A percentile compares a stretch with the other conserved stretches of the same genome.
phyloP scores from a whole-genome alignment of 2,329 filamentous ascomycete species.

The Fusarium hostae region DNA sequence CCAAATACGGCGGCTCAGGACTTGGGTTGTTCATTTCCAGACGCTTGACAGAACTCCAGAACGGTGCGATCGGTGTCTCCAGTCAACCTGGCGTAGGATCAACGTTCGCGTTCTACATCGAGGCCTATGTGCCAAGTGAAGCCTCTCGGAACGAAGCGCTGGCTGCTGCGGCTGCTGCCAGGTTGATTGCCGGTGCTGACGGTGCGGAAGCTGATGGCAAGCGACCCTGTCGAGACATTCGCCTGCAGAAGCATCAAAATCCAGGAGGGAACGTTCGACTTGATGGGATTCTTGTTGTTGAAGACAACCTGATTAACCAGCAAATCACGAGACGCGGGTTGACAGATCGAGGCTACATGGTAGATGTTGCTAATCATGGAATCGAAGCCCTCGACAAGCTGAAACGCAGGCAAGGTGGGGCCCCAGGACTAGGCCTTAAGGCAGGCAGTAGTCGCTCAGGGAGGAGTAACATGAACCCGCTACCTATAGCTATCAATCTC shows the following conservation, averaged over 20 bases:
- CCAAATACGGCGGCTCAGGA: conserved; percentile 82
- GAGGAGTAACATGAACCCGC: conserved; percentile 22
- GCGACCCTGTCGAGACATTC: conserved; percentile 36
- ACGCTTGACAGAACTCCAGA: conserved; percentile 82
- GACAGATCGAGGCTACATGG: conserved; percentile 59
- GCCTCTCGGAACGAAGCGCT: conserved; percentile 55
- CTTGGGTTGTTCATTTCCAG: conserved; percentile 83
- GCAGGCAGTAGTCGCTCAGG: conserved; percentile 10
- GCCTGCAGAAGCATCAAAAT: conserved; percentile 41
- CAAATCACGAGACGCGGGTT: conserved; percentile 65
- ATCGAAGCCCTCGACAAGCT: conserved; percentile 65
- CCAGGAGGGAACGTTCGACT: conserved; percentile 47
- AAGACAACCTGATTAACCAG: conserved; percentile 71
- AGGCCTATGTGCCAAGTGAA: conserved; percentile 60
- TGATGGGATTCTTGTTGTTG: conserved; percentile 64
- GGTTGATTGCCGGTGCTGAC: conserved; percentile 44
- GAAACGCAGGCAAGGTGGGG: conserved; percentile 33
- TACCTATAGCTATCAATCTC: conserved; percentile 61
- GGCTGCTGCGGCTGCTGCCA: conserved; percentile 50
- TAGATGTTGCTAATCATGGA: conserved; percentile 67
- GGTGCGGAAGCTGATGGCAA: conserved; percentile 31
- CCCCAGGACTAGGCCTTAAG: conserved; percentile 33
- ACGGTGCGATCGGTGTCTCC: conserved; percentile 80
- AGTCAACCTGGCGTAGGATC: conserved; percentile 76
- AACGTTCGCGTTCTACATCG: conserved; percentile 80